These are phyloP conservation scores for Botrytis squamosa DNA, from an alignment of 2,329 filamentous ascomycete genomes.

Conservation along the genomic window DNA sequence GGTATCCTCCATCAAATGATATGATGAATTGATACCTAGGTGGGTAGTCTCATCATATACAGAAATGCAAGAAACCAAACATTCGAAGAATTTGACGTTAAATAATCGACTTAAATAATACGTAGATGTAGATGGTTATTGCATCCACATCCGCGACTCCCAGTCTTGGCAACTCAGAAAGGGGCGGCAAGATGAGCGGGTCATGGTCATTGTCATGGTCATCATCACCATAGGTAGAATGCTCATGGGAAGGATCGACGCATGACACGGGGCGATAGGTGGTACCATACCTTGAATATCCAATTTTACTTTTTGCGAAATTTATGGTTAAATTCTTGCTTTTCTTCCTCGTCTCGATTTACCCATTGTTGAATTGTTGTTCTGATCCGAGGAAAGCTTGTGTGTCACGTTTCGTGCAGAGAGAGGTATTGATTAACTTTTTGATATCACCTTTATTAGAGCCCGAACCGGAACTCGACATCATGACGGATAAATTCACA, in stretches of 20 bases:
- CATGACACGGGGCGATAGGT: neutral
- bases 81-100: fast-evolving
- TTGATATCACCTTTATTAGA: constrained; percentile 62
- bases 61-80: neutral
- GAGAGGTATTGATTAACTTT: constrained; percentile 69
- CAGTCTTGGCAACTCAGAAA: neutral
- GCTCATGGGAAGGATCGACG: neutral
- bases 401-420: constrained; percentile 62
- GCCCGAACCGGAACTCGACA: constrained; percentile 52
- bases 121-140: too few relatives aligned
- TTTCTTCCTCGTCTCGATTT: neutral
- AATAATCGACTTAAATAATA: neutral
- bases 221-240: neutral
- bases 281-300: neutral
- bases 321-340: neutral
- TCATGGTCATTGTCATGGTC: neutral
- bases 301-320: neutral
- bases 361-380: neutral
- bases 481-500: constrained; percentile 6
- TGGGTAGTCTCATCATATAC: too few relatives aligned
- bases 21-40: too few relatives aligned
- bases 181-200: neutral
- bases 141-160: neutral
- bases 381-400: too few relatives aligned
- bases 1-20: neutral